phyloP scores from a whole-genome alignment of 371 early-diverging fungal genomes.

The Mortierella sp. region DNA sequence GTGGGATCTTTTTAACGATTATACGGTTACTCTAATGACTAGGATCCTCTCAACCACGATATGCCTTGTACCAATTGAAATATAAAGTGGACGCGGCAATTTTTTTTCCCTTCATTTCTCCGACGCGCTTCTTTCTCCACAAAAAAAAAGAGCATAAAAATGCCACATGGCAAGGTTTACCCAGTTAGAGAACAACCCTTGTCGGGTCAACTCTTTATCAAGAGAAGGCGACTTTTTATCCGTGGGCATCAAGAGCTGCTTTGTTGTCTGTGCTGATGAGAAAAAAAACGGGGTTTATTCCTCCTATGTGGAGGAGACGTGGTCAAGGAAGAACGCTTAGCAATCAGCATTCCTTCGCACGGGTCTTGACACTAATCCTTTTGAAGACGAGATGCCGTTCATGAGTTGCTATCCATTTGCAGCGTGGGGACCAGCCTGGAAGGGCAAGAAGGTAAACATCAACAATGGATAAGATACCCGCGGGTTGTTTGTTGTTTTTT shows the following conservation, averaged over 20 bases:
- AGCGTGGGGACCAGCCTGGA: neutral
- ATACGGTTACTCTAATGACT: too few species aligned
- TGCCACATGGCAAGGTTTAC: neutral
- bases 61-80: too few species aligned
- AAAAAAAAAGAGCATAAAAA: neutral
- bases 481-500: neutral
- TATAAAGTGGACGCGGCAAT: too few species aligned
- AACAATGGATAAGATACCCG: neutral
- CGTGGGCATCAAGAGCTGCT: neutral
- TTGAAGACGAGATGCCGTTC: too few species aligned
- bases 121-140: constrained; percentile 5
- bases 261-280: neutral
- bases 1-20: too few species aligned
- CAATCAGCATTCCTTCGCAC: neutral
- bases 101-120: neutral
- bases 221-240: neutral
- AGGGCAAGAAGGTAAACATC: neutral
- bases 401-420: too few species aligned
- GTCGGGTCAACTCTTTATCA: constrained; percentile 16
- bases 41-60: too few species aligned
- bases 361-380: neutral
- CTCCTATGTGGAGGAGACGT: neutral
- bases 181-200: too few species aligned
- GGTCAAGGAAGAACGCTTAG: neutral
- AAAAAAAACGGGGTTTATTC: neutral